phyloP scores from a whole-genome alignment of 345 rosid species.

The Eucalyptus erythrocorys region DNA sequence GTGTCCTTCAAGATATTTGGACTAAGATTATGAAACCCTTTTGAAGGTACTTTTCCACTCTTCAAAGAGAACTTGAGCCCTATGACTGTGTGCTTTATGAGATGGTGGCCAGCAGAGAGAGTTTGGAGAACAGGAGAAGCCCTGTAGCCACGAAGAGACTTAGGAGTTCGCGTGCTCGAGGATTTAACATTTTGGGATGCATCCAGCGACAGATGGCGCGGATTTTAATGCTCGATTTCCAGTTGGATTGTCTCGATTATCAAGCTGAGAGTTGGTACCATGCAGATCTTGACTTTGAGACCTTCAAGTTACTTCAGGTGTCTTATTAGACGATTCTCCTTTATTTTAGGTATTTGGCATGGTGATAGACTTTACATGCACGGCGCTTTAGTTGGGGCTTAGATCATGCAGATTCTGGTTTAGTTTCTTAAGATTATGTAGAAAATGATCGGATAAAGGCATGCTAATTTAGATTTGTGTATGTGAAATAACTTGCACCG shows the following conservation, averaged over 20 bases:
- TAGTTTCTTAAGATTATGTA: not conserved
- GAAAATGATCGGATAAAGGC: not conserved
- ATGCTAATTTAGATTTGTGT: not conserved
- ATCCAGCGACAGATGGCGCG: constrained; percentile 87
- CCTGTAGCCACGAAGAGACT: constrained; percentile 32
- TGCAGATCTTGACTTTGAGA: constrained; percentile 95
- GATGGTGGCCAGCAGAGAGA: constrained; percentile 90
- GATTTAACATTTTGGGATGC: constrained; percentile 70
- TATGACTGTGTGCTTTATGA: constrained; percentile 89
- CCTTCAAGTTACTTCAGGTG: constrained; percentile 94
- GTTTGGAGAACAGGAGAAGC: constrained; percentile 50
- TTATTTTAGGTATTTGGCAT: not conserved
- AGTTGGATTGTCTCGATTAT: constrained; percentile 80
- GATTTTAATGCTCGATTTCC: constrained; percentile 69
- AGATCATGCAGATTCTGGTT: not conserved
- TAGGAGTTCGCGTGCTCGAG: constrained; percentile 46
- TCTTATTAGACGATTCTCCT: not conserved
- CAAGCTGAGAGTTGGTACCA: constrained; percentile 76
- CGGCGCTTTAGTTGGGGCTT: not conserved
- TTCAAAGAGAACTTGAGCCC: constrained; percentile 72
- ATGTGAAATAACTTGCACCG: not conserved
- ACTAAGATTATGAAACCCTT: not conserved
- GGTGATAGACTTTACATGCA: not conserved
- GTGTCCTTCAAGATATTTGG: not conserved
- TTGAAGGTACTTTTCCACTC: constrained; percentile 61